A percentile compares a stretch with the other conserved stretches of the same genome.
Evolutionary conservation across 768 basidiomycete species (phyloP).

Genomic region (Boletus sp.): DNA sequence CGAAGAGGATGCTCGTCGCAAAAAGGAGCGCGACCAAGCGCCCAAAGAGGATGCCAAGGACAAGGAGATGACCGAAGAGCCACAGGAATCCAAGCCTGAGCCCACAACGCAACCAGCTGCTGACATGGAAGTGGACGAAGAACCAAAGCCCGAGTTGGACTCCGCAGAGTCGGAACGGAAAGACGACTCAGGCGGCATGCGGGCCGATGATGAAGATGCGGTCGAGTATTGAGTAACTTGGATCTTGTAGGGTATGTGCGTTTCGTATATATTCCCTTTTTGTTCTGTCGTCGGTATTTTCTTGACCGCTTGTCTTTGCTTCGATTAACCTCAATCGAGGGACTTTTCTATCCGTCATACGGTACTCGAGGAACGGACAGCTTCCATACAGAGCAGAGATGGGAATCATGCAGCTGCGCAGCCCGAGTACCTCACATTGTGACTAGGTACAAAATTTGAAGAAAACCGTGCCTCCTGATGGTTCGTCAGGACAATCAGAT

Average conservation of each 20-base stretch:
- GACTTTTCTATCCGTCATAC: neutral
- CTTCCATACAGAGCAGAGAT: neutral
- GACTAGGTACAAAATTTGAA: neutral
- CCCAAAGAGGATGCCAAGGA: slow-evolving; percentile 31
- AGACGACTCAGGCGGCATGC: slow-evolving; percentile 52
- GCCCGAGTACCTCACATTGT: neutral
- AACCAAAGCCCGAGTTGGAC: slow-evolving; percentile 35
- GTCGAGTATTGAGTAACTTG: slow-evolving; percentile 60
- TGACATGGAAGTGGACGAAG: slow-evolving; percentile 37
- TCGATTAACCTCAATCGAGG: slow-evolving; percentile 11
- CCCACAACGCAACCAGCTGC: slow-evolving; percentile 22
- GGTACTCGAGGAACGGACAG: neutral
- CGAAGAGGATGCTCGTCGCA: slow-evolving; percentile 58
- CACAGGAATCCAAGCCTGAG: slow-evolving; percentile 17
- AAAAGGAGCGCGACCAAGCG: slow-evolving; percentile 39
- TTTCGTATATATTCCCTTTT: slow-evolving; percentile 24
- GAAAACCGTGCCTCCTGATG: neutral
- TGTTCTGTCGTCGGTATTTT: slow-evolving; percentile 5
- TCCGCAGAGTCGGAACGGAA: slow-evolving; percentile 45
- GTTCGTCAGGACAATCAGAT: neutral
- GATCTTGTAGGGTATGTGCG: slow-evolving; percentile 28
- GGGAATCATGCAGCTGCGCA: neutral
- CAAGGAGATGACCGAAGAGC: slow-evolving; percentile 36
- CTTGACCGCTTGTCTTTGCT: slow-evolving; percentile 20
- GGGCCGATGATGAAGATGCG: slow-evolving; percentile 76